phyloP scores from a whole-genome alignment of 305 asterid genomes.

The Withania somnifera region DNA sequence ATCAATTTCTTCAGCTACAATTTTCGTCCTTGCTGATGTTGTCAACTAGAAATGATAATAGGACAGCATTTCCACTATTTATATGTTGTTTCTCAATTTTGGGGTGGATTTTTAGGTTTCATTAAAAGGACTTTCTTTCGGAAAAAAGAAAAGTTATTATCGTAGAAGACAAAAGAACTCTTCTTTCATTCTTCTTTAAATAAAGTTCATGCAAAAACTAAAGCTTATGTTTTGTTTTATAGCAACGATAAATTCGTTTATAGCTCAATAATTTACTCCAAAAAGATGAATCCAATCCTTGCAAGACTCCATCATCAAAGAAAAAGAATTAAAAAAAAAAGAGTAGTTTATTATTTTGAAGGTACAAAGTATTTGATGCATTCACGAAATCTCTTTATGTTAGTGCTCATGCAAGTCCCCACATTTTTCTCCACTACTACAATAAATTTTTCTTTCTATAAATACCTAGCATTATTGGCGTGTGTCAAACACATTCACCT shows the following conservation, averaged over 20 bases:
- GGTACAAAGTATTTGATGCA: background rate
- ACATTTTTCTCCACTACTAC: conserved; percentile 7
- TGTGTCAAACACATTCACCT: conserved; percentile 51
- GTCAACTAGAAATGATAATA: background rate
- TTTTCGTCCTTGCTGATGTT: background rate
- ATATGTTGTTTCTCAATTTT: too few species aligned
- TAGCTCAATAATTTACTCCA: background rate
- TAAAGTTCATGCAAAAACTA: background rate
- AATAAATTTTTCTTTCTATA: conserved; percentile 25
- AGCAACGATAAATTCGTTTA: background rate
- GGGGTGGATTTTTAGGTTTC: too few species aligned
- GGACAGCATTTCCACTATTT: background rate
- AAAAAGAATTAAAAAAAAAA: background rate
- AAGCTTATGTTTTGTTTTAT: background rate
- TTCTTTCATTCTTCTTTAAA: background rate
- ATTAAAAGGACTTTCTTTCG: background rate
- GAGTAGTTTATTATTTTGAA: background rate
- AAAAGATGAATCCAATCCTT: background rate
- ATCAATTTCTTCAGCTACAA: background rate
- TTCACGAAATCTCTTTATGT: background rate
- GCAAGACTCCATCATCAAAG: background rate
- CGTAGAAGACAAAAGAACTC: background rate
- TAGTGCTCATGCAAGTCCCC: conserved; percentile 11
- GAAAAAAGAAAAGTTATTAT: background rate
- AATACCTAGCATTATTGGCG: conserved; percentile 26